Evolutionary conservation across 1,139 yeast species (phyloP).

Genomic region (Yamadazyma atlantica): DNA sequence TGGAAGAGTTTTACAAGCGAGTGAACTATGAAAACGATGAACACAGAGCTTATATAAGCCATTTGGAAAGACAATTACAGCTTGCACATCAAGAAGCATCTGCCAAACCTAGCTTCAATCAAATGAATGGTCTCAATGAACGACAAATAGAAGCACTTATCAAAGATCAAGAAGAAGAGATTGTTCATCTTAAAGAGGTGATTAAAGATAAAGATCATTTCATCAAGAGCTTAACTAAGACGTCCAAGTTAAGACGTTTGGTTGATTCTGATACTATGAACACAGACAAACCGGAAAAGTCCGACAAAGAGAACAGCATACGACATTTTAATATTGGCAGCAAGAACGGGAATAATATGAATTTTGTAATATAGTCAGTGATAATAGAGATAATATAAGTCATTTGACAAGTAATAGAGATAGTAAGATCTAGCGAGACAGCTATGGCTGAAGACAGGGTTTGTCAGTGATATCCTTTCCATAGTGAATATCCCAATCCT

Average conservation of each 20-base stretch:
- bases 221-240: slow-evolving; percentile 68
- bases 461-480: slow-evolving; percentile 69
- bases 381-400: background rate
- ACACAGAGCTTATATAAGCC: slow-evolving; percentile 59
- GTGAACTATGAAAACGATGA: slow-evolving; percentile 57
- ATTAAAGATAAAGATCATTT: slow-evolving; percentile 73
- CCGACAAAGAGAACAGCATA: slow-evolving; percentile 10
- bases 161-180: slow-evolving; percentile 70
- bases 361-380: slow-evolving; percentile 16
- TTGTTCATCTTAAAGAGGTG: slow-evolving; percentile 60
- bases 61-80: slow-evolving; percentile 59
- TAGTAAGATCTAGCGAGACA: too few species aligned
- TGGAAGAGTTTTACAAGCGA: slow-evolving; percentile 48
- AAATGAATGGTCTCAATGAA: slow-evolving; percentile 13
- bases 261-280: slow-evolving; percentile 35
- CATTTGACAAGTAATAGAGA: slow-evolving; percentile 1
- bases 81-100: slow-evolving; percentile 20
- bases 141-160: slow-evolving; percentile 22
- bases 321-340: slow-evolving; percentile 14
- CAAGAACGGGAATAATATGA: slow-evolving; percentile 12
- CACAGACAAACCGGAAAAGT: slow-evolving; percentile 6
- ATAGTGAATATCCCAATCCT: slow-evolving; percentile 63
- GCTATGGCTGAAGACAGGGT: slow-evolving; percentile 27
- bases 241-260: slow-evolving; percentile 51
- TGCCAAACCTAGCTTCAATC: slow-evolving; percentile 4